Percentiles rank a stretch among this genome's conserved stretches.
Evolutionary conservation across 2,329 filamentous ascomycete species (phyloP).

Genomic region (Aspergillus sojae): DNA sequence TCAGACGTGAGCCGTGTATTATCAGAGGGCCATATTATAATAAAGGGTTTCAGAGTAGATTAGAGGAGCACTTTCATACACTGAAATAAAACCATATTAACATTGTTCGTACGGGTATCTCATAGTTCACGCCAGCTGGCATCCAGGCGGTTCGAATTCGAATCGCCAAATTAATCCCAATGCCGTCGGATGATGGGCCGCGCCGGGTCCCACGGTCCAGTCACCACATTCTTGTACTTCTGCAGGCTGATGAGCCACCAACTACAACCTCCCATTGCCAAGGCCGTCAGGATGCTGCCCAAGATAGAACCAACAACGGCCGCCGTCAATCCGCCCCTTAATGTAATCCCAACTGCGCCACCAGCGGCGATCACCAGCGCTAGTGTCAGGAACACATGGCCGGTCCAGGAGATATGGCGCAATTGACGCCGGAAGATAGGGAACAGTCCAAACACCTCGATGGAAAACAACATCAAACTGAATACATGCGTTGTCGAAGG

Average conservation of each 20-base stretch:
- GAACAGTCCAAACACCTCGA: conserved; percentile 95
- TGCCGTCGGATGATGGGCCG: conserved; percentile 61
- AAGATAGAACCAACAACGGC: conserved; percentile 73
- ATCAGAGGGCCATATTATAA: neutral
- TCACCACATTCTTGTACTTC: conserved; percentile 99
- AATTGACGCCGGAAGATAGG: conserved; percentile 95
- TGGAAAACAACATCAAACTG: conserved; percentile 90
- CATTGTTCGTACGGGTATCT: neutral
- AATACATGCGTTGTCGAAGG: conserved; percentile 93
- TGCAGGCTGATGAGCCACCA: conserved; percentile 98
- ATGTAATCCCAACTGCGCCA: conserved; percentile 69
- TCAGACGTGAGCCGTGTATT: neutral
- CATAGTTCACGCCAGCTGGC: neutral
- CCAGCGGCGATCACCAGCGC: conserved; percentile 78
- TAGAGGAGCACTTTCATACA: neutral
- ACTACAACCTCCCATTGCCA: conserved; percentile 89
- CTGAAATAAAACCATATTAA: neutral
- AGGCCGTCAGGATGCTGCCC: conserved; percentile 70
- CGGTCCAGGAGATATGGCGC: conserved; percentile 76
- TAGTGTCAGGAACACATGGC: conserved; percentile 76
- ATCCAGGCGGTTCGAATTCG: neutral
- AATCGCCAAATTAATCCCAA: conserved; percentile 36
- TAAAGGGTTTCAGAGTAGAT: neutral
- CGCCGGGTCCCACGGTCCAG: conserved; percentile 96
- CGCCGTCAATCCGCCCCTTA: conserved; percentile 57